A percentile compares a stretch with the other conserved stretches of the same genome.
Conservation (phyloP, 495 filamentous ascomycete species). For the Thozetella sp. region DNA sequence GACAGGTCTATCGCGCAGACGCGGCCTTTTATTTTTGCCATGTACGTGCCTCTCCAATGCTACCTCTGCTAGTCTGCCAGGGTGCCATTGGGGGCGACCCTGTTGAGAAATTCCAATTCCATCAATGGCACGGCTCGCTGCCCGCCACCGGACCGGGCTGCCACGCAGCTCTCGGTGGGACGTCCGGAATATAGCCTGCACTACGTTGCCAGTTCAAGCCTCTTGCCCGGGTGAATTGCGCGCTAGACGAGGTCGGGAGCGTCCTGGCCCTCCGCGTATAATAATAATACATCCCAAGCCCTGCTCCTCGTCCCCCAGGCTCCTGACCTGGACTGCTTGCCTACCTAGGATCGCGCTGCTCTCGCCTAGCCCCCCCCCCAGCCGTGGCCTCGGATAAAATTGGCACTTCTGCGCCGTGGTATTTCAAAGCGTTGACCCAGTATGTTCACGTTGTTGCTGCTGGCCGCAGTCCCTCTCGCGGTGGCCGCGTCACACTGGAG, state of each 20-base stretch:
- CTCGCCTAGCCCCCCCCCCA: no score
- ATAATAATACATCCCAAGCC: not conserved
- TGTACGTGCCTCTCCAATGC: no score
- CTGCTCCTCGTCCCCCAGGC: no score
- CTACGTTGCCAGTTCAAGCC: not conserved
- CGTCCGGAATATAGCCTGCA: slow-evolving; percentile 3
- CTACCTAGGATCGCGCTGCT: no score
- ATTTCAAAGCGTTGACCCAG: not conserved
- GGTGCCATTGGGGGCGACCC: not conserved
- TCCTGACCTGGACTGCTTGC: no score
- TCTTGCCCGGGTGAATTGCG: not conserved
- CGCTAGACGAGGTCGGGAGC: not conserved
- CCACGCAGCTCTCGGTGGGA: no score
- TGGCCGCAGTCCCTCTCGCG: slow-evolving; percentile 21
- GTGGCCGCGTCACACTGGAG: slow-evolving; percentile 12
- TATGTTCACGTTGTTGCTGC: slow-evolving; percentile 5
- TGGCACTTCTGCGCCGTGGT: no score
- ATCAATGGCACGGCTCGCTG: not conserved
- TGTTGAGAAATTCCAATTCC: not conserved
- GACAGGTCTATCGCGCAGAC: not conserved
- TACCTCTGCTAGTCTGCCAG: no score
- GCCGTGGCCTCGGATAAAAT: no score
- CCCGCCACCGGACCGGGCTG: no score
- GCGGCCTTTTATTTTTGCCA: no score
- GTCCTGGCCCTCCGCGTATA: not conserved